Evolutionary conservation across 129 eudicot genomes (phyloP).

Genomic region (Tanacetum coccineum): DNA sequence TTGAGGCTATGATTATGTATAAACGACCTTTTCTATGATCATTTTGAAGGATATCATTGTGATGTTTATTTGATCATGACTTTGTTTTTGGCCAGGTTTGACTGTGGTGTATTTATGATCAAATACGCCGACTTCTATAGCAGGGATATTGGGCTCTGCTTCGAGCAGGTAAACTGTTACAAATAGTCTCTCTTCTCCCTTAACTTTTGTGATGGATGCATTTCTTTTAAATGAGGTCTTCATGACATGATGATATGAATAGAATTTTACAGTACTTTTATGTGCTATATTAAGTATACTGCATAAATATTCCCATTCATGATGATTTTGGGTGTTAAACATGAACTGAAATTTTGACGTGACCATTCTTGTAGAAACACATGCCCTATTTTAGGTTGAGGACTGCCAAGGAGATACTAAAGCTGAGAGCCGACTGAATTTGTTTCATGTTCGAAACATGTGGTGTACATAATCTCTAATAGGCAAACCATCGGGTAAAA

Average conservation of each 20-base stretch:
- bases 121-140: conserved; percentile 88
- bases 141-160: conserved; percentile 79
- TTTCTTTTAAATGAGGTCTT: background rate
- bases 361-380: conserved; percentile 45
- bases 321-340: conserved; percentile 5
- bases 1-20: background rate
- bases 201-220: background rate
- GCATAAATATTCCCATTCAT: background rate
- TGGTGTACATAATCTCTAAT: conserved; percentile 25
- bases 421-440: conserved; percentile 52
- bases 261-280: too few species aligned
- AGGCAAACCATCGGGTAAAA: conserved; percentile 16
- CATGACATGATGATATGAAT: background rate
- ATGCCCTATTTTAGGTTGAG: conserved; percentile 86
- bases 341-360: conserved; percentile 4
- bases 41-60: background rate
- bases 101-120: conserved; percentile 93
- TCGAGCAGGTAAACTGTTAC: conserved; percentile 54
- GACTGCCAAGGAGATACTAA: conserved; percentile 82
- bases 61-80: conserved; percentile 1
- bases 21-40: background rate
- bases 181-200: background rate
- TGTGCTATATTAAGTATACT: too few species aligned
- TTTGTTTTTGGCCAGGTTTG: conserved; percentile 50
- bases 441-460: conserved; percentile 2